Percentiles rank a stretch among this genome's conserved stretches.
phyloP scores from a whole-genome alignment of 2,329 filamentous ascomycete species.

The Seiridium cupressi region DNA sequence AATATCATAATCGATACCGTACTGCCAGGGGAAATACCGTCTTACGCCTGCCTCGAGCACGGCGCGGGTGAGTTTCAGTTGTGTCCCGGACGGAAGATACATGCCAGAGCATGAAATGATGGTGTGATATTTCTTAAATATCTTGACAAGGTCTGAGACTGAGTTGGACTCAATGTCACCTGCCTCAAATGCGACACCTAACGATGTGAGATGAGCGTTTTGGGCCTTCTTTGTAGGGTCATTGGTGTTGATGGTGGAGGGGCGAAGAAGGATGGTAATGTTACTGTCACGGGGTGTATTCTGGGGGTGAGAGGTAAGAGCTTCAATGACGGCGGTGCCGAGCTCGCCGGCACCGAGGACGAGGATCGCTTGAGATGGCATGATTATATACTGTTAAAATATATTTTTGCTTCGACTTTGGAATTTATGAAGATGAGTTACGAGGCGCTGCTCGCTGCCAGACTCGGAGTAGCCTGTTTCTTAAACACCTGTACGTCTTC shows the following conservation, averaged over 20 bases:
- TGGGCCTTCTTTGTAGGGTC: conserved; percentile 33
- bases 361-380: conserved; percentile 39
- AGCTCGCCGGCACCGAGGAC: conserved; percentile 68
- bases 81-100: conserved; percentile 49
- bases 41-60: conserved; percentile 47
- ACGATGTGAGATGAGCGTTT: conserved; percentile 30
- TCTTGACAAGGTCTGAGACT: conserved; percentile 32
- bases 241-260: conserved; percentile 38
- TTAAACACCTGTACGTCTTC: not conserved
- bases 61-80: conserved; percentile 56
- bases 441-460: too few relatives aligned
- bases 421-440: too few relatives aligned
- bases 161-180: conserved; percentile 39
- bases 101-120: conserved; percentile 62
- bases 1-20: conserved; percentile 68
- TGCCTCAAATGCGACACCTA: conserved; percentile 38
- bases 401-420: too few relatives aligned
- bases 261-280: conserved; percentile 55
- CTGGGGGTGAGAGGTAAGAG: conserved; percentile 45
- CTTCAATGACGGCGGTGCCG: conserved; percentile 52
- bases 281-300: conserved; percentile 20
- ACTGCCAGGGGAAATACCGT: conserved; percentile 70
- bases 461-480: too few relatives aligned
- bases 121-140: conserved; percentile 47
- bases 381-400: not conserved